A percentile compares a stretch with the other conserved stretches of the same genome.
Evolutionary conservation across 2,329 filamentous ascomycete species (phyloP).

Genomic region (Fusarium sp.): DNA sequence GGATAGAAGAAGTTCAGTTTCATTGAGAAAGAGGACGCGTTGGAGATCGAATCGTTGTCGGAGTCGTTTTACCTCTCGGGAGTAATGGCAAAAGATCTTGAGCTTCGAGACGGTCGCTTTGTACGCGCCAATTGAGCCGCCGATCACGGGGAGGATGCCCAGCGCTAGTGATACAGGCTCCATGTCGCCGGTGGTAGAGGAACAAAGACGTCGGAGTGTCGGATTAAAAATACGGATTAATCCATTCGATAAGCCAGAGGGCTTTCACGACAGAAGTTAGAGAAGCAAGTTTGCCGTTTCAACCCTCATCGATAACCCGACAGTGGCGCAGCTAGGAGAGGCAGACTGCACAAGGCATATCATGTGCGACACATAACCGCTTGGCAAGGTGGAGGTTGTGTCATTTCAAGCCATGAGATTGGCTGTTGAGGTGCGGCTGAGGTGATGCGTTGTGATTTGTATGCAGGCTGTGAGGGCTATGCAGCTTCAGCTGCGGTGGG

Average conservation of each 20-base stretch:
- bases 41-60: neutral
- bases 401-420: neutral
- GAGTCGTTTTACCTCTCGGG: neutral
- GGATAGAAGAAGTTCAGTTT: neutral
- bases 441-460: neutral
- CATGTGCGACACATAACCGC: neutral
- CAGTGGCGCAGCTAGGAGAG: neutral
- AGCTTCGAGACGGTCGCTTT: neutral
- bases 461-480: neutral
- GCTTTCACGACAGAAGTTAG: neutral
- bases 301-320: neutral
- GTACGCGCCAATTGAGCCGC: neutral
- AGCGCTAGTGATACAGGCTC: neutral
- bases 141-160: conserved; percentile 1
- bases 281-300: neutral
- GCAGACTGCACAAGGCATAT: neutral
- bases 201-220: neutral
- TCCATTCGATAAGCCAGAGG: neutral
- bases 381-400: neutral
- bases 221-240: neutral
- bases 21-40: neutral
- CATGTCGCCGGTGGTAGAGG: neutral
- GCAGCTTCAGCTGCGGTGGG: neutral
- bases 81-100: conserved; percentile 10
- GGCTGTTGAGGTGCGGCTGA: neutral